These are phyloP conservation scores for Blastobotrys chiropterorum DNA, from an alignment of 805 yeast species.

Conservation along the genomic window DNA sequence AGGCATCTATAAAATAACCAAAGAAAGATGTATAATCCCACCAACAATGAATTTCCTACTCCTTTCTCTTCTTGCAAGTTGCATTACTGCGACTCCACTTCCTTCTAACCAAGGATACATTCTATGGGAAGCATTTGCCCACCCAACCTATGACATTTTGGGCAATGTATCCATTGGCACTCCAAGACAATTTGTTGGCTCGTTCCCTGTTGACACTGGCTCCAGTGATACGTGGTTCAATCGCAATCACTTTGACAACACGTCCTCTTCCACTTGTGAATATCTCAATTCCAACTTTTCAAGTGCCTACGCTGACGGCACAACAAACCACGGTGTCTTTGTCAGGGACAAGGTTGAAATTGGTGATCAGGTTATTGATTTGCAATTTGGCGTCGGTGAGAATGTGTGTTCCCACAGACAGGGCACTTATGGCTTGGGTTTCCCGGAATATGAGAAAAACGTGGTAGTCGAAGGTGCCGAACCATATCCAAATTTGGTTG, in stretches of 20 bases:
- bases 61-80: neutral
- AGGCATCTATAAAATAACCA: no score
- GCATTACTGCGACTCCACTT: neutral
- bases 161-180: neutral
- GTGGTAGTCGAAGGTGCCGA: slow-evolving; percentile 23
- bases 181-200: neutral
- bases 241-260: slow-evolving; percentile 10
- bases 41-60: neutral
- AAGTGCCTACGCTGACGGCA: slow-evolving; percentile 34
- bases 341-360: slow-evolving; percentile 57
- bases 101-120: neutral
- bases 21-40: no score
- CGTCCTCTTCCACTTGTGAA: slow-evolving; percentile 14
- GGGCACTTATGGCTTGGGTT: slow-evolving; percentile 44
- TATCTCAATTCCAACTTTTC: slow-evolving; percentile 15
- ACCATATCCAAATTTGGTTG: neutral
- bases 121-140: neutral
- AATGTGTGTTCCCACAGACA: slow-evolving; percentile 11
- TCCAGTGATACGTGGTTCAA: slow-evolving; percentile 45
- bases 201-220: slow-evolving; percentile 39
- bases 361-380: slow-evolving; percentile 44
- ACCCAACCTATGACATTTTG: neutral
- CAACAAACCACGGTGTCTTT: slow-evolving; percentile 51
- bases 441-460: slow-evolving; percentile 25
- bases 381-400: slow-evolving; percentile 73